Percentiles rank a stretch among this genome's conserved stretches.
phyloP scores from a whole-genome alignment of 2,329 filamentous ascomycete genomes.

The Neurospora sp. region DNA sequence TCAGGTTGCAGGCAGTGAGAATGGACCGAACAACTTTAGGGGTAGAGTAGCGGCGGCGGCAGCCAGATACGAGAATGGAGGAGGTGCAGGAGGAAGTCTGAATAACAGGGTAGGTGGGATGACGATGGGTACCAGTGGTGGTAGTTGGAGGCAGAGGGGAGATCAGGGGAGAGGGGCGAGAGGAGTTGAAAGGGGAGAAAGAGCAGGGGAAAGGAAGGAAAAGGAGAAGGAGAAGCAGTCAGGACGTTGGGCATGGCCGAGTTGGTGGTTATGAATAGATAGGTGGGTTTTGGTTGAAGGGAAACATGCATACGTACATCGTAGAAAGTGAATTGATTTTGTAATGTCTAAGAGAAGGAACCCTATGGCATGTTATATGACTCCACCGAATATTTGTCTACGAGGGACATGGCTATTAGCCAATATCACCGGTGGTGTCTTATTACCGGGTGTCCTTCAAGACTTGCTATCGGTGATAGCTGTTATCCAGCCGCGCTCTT shows the following conservation, averaged over 20 bases:
- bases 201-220: not conserved
- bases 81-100: not conserved
- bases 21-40: not conserved
- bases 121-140: not conserved
- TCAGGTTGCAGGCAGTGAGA: not conserved
- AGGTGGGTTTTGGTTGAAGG: not conserved
- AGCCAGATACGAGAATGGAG: conserved; percentile 6
- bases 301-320: not conserved
- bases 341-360: not conserved
- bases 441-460: not conserved
- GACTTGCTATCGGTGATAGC: not conserved
- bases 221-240: conserved; percentile 9
- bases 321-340: not conserved
- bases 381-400: not conserved
- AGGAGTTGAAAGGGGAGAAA: conserved; percentile 1
- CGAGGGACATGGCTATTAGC: not conserved
- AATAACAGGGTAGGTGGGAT: not conserved
- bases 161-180: not conserved
- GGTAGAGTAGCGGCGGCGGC: not conserved
- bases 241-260: conserved; percentile 9
- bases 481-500: not conserved
- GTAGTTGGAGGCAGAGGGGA: not conserved
- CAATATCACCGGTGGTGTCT: not conserved
- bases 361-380: not conserved
- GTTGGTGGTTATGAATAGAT: conserved; percentile 11